phyloP scores from a whole-genome alignment of 352 stramenopile species.

The Pythium rhizo-oryzae region DNA sequence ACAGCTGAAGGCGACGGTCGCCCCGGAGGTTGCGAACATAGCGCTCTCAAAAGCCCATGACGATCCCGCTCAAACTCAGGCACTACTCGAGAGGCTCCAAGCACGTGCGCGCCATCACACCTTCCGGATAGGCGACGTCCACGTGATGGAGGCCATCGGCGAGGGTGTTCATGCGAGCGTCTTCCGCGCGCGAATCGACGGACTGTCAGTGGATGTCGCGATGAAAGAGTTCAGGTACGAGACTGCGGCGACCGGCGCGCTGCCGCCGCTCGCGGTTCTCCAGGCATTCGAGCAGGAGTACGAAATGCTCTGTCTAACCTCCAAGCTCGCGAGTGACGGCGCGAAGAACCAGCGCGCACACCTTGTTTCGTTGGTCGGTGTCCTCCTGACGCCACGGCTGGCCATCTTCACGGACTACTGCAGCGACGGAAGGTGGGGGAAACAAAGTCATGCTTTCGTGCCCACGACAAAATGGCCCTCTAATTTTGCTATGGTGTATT shows the following conservation, averaged over 20 bases:
- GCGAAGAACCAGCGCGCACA: not conserved
- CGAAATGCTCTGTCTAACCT: constrained; percentile 18
- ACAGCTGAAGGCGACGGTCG: constrained; percentile 25
- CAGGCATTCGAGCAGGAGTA: constrained; percentile 24
- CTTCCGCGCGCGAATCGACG: constrained; percentile 9
- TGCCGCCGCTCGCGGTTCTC: constrained; percentile 23
- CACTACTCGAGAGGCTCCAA: constrained; percentile 7
- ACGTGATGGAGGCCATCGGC: constrained; percentile 8
- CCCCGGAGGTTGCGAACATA: constrained; percentile 3
- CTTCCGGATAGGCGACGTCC: not conserved
- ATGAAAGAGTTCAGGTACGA: constrained; percentile 34
- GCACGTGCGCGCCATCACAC: not conserved
- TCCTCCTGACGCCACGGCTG: constrained; percentile 18
- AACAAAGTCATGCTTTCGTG: not conserved
- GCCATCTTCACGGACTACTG: constrained; percentile 30
- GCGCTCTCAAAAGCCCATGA: not conserved
- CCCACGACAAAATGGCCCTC: not conserved
- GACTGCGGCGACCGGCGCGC: not conserved
- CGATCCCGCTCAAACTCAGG: not conserved
- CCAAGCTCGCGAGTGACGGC: not conserved
- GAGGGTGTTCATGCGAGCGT: constrained; percentile 28
- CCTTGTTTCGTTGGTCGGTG: constrained; percentile 4
- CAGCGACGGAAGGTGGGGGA: constrained; percentile 22
- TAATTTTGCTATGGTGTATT: not conserved
- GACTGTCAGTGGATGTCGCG: constrained; percentile 8